Base-by-base conservation (phyloP, 495 filamentous ascomycete genomes). In the Pseudomonodictys pantanalensis region DNA sequence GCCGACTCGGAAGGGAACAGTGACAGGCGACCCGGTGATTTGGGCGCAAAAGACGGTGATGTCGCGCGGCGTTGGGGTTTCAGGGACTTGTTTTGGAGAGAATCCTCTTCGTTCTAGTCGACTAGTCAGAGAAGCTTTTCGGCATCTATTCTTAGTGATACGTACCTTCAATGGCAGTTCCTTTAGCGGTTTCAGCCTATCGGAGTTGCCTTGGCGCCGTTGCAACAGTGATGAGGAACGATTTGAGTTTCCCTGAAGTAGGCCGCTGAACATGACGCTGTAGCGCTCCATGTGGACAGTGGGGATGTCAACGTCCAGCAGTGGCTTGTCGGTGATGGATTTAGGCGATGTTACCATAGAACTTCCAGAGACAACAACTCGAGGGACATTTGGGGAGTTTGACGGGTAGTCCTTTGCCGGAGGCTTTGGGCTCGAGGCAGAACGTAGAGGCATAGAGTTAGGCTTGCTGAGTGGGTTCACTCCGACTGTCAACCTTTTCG, bases 261-360 rank as follows among this genome's bases (percentile, higher is more conserved):
- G 79, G 41, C 81, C 84, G 44, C 86, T 82, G 72, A 97, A 97
- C 92, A 97, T 97, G 48, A 97, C 82, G 57, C 90, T 95, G 62
- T 96, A 97, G 22, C 92, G 78, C 68, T 96, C 92, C 78, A 97
- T 78, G 49, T 90, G 77, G 38, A 89, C 79, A 30, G 80, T 77
- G 0, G 92, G 92, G 33, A 97, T 95, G 30, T 93, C 83, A 6
- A 97, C 81, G 53, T 90, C 79, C 30, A 97, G 74, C 20, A 68
- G 51, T 7, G 45, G 41, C 15, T 18, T 45, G 0, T 18, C 35
- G 12, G 80, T 35, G 0, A 69, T 71, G 8, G 52, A 28, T 52
- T 64, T 12, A 22, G 48, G 26, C 39, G 39, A 30, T 22, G 45
- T 18, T 15, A 9, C 17, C 68, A 68, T 5, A 1, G 60, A 38